Evolutionary conservation across 1,284 basidiomycete genomes (phyloP).

Genomic region (Kwoniella shivajii): DNA sequence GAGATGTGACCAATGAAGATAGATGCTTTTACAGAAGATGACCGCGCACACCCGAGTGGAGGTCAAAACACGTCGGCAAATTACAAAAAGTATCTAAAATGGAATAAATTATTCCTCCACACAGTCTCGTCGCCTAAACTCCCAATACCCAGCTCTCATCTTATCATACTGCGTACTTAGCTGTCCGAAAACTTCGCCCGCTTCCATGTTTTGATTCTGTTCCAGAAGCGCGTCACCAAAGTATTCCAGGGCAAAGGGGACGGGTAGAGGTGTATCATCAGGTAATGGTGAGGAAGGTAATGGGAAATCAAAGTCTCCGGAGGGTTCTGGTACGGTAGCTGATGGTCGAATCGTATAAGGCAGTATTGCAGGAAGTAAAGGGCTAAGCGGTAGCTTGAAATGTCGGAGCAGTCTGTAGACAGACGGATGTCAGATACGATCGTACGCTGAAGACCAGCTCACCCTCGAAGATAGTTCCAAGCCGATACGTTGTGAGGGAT

Average conservation of each 20-base stretch:
- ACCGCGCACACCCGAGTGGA: not conserved
- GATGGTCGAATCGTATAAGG: conserved; percentile 61
- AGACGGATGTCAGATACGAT: not conserved
- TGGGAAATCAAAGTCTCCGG: conserved; percentile 14
- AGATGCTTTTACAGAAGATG: not conserved
- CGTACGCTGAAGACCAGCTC: not conserved
- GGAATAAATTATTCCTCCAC: conserved; percentile 11
- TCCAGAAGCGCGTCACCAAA: conserved; percentile 74
- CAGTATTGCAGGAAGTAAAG: conserved; percentile 63
- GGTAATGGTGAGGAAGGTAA: conserved; percentile 42
- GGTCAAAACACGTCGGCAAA: not conserved
- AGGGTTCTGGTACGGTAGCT: not conserved
- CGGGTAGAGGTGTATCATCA: conserved; percentile 69
- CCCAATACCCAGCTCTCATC: conserved; percentile 61
- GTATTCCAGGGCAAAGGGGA: conserved; percentile 78
- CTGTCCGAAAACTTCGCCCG: conserved; percentile 67
- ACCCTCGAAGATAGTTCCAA: conserved; percentile 89
- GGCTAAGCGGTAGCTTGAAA: conserved; percentile 59
- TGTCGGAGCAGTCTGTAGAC: conserved; percentile 62
- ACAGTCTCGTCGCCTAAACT: conserved; percentile 32
- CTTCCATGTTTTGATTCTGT: conserved; percentile 57
- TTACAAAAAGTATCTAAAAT: not conserved
- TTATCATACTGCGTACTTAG: conserved; percentile 72
- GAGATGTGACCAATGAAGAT: not conserved
- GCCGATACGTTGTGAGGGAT: conserved; percentile 89